These are phyloP conservation scores for Penicillium waksmanii DNA, from an alignment of 495 filamentous ascomycete species.

Conservation along the genomic window DNA sequence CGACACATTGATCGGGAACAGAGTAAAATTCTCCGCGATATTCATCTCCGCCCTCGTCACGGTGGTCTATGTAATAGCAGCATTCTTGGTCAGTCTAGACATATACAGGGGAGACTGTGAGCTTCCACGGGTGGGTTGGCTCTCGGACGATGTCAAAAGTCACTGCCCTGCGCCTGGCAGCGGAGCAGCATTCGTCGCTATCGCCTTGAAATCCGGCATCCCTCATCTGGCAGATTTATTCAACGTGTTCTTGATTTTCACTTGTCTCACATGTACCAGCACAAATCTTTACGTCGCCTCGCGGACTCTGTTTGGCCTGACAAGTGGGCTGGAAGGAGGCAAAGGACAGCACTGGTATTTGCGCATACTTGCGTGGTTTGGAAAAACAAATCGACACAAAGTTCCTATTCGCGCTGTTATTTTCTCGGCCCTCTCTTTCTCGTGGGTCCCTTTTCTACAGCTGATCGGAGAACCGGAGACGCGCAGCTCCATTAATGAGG, in stretches of 20 bases:
- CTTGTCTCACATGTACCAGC: slow-evolving; percentile 44
- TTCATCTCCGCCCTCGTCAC: slow-evolving; percentile 34
- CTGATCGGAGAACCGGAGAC: slow-evolving; percentile 5
- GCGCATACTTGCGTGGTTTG: slow-evolving; percentile 34
- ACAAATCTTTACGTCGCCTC: slow-evolving; percentile 53
- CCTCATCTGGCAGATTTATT: slow-evolving; percentile 37
- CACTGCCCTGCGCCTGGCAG: slow-evolving; percentile 7
- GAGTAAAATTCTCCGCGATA: slow-evolving; percentile 38
- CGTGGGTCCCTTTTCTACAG: slow-evolving; percentile 50
- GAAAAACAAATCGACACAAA: slow-evolving; percentile 34
- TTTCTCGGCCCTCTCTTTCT: slow-evolving; percentile 41
- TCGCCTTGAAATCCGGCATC: slow-evolving; percentile 30
- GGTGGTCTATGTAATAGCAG: slow-evolving; percentile 10
- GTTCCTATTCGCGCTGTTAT: slow-evolving; percentile 43
- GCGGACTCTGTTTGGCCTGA: slow-evolving; percentile 48
- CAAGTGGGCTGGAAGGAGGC: slow-evolving; percentile 32
- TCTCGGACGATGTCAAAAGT: slow-evolving; percentile 4
- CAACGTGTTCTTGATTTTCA: slow-evolving; percentile 46
- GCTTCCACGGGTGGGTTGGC: slow-evolving; percentile 36
- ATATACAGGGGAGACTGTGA: slow-evolving; percentile 39
- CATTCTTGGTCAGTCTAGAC: slow-evolving; percentile 39
- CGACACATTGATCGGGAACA: slow-evolving; percentile 17
- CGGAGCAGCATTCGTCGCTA: slow-evolving; percentile 42
- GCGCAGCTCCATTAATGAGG: background rate
- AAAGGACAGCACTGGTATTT: slow-evolving; percentile 15